A percentile compares a stretch with the other conserved stretches of the same genome.
These are phyloP conservation scores for Aspergillus melleus DNA, from an alignment of 2,329 filamentous ascomycete genomes.

Conservation along the genomic window DNA sequence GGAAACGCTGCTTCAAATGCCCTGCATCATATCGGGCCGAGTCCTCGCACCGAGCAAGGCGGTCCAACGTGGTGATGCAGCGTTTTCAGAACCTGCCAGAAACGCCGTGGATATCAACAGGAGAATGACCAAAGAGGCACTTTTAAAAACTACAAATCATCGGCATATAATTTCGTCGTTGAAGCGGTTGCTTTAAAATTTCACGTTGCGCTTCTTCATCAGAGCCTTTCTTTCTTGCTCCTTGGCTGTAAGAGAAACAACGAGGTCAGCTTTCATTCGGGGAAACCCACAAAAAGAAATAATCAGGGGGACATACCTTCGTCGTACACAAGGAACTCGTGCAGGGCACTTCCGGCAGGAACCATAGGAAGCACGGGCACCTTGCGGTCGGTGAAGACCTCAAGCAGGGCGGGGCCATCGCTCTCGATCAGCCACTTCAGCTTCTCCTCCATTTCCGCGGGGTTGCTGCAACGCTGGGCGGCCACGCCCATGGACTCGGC, in stretches of 20 bases:
- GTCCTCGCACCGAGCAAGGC: neutral
- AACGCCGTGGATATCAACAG: constrained; percentile 46
- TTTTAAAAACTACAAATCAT: constrained; percentile 21
- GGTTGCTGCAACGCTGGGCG: constrained; percentile 68
- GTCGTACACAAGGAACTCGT: constrained; percentile 92
- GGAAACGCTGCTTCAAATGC: neutral
- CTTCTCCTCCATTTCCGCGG: constrained; percentile 73
- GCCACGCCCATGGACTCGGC: constrained; percentile 88
- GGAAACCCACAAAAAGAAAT: neutral
- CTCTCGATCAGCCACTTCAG: constrained; percentile 86
- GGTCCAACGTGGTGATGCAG: constrained; percentile 13
- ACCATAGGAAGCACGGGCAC: constrained; percentile 96
- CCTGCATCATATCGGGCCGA: neutral
- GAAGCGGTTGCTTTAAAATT: constrained; percentile 21
- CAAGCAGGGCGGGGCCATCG: constrained; percentile 88
- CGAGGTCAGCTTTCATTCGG: constrained; percentile 10
- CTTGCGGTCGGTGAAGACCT: constrained; percentile 82
- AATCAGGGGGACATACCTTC: constrained; percentile 55
- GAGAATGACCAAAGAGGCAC: constrained; percentile 23
- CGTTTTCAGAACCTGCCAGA: constrained; percentile 38
- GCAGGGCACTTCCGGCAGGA: constrained; percentile 78
- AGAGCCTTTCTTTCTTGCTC: constrained; percentile 66
- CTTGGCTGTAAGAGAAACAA: constrained; percentile 52
- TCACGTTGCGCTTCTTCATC: constrained; percentile 61
- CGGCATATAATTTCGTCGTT: constrained; percentile 21